These are phyloP conservation scores for Elongisporangium prolatum DNA, from an alignment of 352 stramenopile genomes.

Conservation along the genomic window DNA sequence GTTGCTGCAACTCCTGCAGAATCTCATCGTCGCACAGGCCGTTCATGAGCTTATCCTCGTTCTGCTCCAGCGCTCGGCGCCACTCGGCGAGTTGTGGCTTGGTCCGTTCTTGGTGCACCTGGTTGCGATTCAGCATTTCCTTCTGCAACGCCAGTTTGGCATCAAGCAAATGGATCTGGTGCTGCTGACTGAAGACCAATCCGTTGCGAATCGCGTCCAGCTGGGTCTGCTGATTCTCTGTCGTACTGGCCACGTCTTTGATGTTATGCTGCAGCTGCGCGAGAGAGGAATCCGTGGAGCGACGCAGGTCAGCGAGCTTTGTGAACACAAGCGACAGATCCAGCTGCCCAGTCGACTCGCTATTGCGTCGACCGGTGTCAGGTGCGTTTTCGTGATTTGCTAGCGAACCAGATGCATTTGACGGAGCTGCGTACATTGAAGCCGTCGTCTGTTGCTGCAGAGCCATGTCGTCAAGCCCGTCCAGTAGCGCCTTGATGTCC, in stretches of 20 bases:
- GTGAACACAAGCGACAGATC: conserved; percentile 81
- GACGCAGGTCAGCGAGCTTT: conserved; percentile 65
- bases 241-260: conserved; percentile 26
- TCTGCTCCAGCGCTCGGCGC: conserved; percentile 52
- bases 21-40: conserved; percentile 53
- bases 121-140: conserved; percentile 59
- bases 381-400: conserved; percentile 5
- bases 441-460: conserved; percentile 43
- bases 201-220: conserved; percentile 51
- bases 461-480: conserved; percentile 47
- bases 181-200: conserved; percentile 42
- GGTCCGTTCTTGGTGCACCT: conserved; percentile 57
- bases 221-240: conserved; percentile 42
- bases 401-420: background rate
- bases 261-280: conserved; percentile 51
- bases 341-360: conserved; percentile 23
- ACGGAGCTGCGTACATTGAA: conserved; percentile 20
- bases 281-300: conserved; percentile 53
- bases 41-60: conserved; percentile 56
- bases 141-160: conserved; percentile 56
- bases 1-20: conserved; percentile 51
- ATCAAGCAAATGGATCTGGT: conserved; percentile 57
- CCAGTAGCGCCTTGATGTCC: conserved; percentile 39
- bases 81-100: conserved; percentile 69
- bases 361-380: conserved; percentile 4